Base-by-base conservation (phyloP, 441 rosid species). In the Erodium chrysanthum region DNA sequence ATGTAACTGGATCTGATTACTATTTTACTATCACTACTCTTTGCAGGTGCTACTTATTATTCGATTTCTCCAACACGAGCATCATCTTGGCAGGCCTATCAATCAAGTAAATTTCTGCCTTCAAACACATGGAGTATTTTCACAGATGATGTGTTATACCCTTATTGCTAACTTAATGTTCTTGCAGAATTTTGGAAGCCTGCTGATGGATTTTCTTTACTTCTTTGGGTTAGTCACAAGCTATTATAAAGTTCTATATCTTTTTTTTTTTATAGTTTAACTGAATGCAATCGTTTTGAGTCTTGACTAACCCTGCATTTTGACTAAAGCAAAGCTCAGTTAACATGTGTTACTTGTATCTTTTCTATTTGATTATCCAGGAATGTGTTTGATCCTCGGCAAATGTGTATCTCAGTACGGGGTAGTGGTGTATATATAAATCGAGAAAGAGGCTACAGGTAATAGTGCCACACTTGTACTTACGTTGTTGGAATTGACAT, bases 361-460 rank as follows among this genome's bases (percentile, higher is more conserved):
- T 67, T 69, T 52, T 44, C 65, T 62, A 33, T 75, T 66, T 73
- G 54, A 50, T 72, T 67, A 42, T 82, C 71, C 82, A 94, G 99
- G 81, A 89, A 94, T 77, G 91, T 94, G 69, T 94, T 94, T 82
- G 99, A 94, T 83, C 99, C 99, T 80, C 99, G 99, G 65, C 96
- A 86, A 79, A 89, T 94, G 88, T 89, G 96, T 64, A 83, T 91
- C 72, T 91, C 97, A 66, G 99, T 94, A 80, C 94, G 84, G 73
- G 97, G 99, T 76, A 85, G 87, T 82, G 99, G 99, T 66, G 60
- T 91, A 56, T 94, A 94, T 78, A 82, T 91, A 64, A 87, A 85
- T 52, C 85, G 97, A 75, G 99, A 89, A 80, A 88, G 96, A 82
- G 97, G 99, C 72, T 77, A 78, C 70, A 94, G 99, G 99, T 94